phyloP scores from a whole-genome alignment of 768 basidiomycete genomes.

The Chlorophyllum brunneum region DNA sequence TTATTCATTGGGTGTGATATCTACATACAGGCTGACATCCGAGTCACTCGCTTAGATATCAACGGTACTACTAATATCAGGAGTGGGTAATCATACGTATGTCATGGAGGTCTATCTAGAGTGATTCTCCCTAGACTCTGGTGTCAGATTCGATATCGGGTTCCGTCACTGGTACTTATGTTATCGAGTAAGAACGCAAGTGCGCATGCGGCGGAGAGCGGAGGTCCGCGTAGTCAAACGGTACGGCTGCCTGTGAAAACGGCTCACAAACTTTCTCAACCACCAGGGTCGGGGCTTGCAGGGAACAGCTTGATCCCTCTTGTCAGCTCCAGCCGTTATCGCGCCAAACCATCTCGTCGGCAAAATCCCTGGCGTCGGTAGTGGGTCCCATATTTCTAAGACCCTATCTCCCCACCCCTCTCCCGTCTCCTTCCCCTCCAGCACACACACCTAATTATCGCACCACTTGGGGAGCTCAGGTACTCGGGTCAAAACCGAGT shows the following conservation, averaged over 20 bases:
- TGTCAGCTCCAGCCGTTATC: neutral
- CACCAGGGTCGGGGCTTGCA: neutral
- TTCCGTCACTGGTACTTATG: neutral
- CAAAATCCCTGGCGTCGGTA: no score
- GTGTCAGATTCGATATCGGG: neutral
- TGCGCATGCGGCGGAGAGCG: neutral
- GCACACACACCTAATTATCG: no score
- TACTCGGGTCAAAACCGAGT: neutral
- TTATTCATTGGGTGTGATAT: neutral
- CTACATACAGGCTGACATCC: no score
- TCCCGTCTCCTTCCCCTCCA: no score
- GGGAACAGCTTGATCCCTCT: neutral
- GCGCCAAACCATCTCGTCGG: neutral
- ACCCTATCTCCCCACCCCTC: no score
- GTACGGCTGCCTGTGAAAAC: neutral
- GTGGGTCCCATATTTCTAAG: no score
- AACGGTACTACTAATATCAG: no score
- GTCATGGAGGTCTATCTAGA: no score
- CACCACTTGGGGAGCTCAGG: neutral
- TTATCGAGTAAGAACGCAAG: neutral
- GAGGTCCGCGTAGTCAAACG: constrained; percentile 6
- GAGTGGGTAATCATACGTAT: no score
- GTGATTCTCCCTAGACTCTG: no score
- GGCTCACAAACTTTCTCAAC: neutral
- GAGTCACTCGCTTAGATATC: no score